These are phyloP conservation scores for Pseudogymnoascus sp. DNA, from an alignment of 2,329 filamentous ascomycete genomes.

Conservation along the genomic window DNA sequence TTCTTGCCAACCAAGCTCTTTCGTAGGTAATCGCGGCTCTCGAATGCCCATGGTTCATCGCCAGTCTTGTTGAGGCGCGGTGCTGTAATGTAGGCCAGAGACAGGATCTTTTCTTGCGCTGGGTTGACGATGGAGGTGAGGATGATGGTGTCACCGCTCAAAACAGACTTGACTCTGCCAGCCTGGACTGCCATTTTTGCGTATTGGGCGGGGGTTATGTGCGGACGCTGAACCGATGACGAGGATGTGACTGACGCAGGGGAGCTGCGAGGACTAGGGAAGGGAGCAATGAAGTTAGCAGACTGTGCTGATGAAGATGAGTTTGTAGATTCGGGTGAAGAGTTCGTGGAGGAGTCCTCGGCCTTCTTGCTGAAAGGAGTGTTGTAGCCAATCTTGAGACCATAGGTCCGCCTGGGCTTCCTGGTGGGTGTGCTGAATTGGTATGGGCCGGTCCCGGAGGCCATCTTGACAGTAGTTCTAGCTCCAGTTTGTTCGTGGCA, in stretches of 20 bases:
- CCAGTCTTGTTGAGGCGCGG: slow-evolving; percentile 81
- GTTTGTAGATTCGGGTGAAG: slow-evolving; percentile 1
- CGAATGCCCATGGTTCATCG: slow-evolving; percentile 87
- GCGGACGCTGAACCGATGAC: slow-evolving; percentile 29
- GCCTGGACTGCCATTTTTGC: slow-evolving; percentile 30
- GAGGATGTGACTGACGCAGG: slow-evolving; percentile 11
- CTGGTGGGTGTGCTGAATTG: neutral
- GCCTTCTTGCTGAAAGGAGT: neutral
- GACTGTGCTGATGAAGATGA: slow-evolving; percentile 1
- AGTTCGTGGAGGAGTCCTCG: neutral
- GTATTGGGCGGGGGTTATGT: slow-evolving; percentile 25
- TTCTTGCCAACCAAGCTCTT: slow-evolving; percentile 77
- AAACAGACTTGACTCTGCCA: slow-evolving; percentile 82
- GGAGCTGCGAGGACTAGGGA: slow-evolving; percentile 15
- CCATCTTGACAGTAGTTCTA: neutral
- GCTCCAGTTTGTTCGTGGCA: neutral
- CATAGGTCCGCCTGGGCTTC: neutral
- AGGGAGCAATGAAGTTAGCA: slow-evolving; percentile 20
- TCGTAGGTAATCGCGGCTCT: slow-evolving; percentile 88
- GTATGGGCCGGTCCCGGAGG: neutral
- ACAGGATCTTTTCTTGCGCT: slow-evolving; percentile 74
- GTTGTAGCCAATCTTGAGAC: neutral
- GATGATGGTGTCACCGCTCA: slow-evolving; percentile 88
- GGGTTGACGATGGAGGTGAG: slow-evolving; percentile 69
- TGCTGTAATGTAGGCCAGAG: slow-evolving; percentile 84